A percentile compares a stretch with the other conserved stretches of the same genome.
Evolutionary conservation across 2,329 filamentous ascomycete genomes (phyloP).

Genomic region (Pseudogymnoascus sp.): DNA sequence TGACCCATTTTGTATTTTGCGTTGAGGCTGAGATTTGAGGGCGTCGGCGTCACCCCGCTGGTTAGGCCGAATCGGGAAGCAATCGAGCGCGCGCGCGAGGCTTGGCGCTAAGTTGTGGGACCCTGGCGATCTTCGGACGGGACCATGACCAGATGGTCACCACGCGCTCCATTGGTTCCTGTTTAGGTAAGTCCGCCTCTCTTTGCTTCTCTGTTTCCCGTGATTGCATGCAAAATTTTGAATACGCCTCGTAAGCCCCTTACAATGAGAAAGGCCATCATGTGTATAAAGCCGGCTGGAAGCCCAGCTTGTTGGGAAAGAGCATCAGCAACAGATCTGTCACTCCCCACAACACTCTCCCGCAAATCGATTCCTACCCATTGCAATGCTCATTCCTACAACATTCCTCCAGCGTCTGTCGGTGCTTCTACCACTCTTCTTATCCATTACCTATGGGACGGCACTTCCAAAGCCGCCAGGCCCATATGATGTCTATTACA

Average conservation of each 20-base stretch:
- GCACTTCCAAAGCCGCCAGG: not conserved
- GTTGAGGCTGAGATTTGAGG: constrained; percentile 5
- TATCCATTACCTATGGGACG: not conserved
- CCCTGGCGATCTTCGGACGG: not conserved
- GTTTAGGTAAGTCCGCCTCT: not conserved
- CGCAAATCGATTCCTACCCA: not conserved
- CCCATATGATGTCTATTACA: constrained; percentile 17
- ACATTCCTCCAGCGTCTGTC: not conserved
- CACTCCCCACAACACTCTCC: not conserved
- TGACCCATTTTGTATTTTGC: not conserved
- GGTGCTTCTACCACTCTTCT: not conserved
- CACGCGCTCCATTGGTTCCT: not conserved
- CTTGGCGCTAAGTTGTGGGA: not conserved
- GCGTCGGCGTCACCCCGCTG: not conserved
- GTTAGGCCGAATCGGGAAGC: constrained; percentile 15
- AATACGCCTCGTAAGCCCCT: not conserved
- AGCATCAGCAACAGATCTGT: not conserved
- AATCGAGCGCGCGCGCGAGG: constrained; percentile 15
- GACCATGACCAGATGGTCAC: no score
- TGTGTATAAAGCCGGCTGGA: constrained; percentile 1
- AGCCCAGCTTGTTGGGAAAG: not conserved
- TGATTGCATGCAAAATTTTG: not conserved
- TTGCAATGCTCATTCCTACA: not conserved
- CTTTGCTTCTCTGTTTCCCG: not conserved
- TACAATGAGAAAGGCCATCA: not conserved